Base-by-base conservation (phyloP, 2,329 filamentous ascomycete genomes). In the Fusarium veterinarium region DNA sequence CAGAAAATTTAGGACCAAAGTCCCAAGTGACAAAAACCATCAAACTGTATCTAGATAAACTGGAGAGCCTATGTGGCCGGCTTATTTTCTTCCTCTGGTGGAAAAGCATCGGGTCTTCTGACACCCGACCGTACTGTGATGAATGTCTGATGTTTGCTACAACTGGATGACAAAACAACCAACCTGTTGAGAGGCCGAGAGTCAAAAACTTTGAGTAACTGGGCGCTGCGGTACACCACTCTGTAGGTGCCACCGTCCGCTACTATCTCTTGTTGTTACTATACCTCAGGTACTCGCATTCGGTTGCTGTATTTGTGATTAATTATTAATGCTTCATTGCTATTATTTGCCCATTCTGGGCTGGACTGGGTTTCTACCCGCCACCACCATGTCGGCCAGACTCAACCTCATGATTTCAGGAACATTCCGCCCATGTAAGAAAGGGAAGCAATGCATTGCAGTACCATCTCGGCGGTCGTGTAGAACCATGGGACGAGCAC, bases 401-500 rank as follows among this genome's bases (percentile, higher is more conserved):
- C 51, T 56, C 38, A 71, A 67, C 13, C 59, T 73, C 44, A 67
- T 70, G 66, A 56, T 73, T 49, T 51, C 33, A 60, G 44, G 51
- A 60, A 59, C 66, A 65, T 71, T 72, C 67, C 66, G 60, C 31
- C 41, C 53, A 55, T 58, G 51, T 38, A 45, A 41, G 48, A 44
- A 57, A 60, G 30, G 38, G 52, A 56, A 45, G 30, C 53, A 56
- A 45, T 56, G 25, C 55, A 72, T 72, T 61, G 42, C 53, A 69
- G 60, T 69, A 69, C 70, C 65, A 66, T 73, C 57, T 73, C 53
- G 60, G 57, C 44, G 57, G 69, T 63, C 70, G 42, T 73, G 70
- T 71, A 73, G 70, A 70, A 67, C 69, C 56, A 62, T 59, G 48
- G 46, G 67, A 57, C 56, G 64, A 72, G 69, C 59, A 73, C 64